Base-by-base conservation (phyloP, 345 rosid species). In the Iberis pinnata region DNA sequence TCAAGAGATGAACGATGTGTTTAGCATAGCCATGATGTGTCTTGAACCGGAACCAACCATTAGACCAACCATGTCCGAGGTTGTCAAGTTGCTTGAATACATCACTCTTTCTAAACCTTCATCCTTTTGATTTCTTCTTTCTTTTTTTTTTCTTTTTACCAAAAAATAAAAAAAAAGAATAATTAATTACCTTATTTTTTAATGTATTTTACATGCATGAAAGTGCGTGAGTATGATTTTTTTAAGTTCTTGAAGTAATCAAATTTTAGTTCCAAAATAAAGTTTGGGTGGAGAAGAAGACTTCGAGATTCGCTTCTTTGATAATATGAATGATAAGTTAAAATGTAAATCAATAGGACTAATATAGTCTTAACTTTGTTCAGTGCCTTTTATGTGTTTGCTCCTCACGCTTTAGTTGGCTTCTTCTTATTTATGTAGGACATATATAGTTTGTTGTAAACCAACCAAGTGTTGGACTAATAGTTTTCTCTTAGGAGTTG, bases 41-140 rank as follows among this genome's bases (percentile, higher is more conserved):
- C 95, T 87, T 9, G 89, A 90, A 69, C 71, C 87, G 9, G 96
- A 90, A 29, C 86, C 92, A n/a, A 50, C 77, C 7, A 47, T 53
- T 58, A 82, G 98, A 62, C 96, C 96, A 43, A 74, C 87, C 18
- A 87, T 87, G 95, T 66, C 75, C 55, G 89, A 90, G 68, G 79
- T 87, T 55, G 92, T 90, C 49, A 82, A 84, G 76, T 74, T 82
- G 81, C 87, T 87, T 36, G 88, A 82, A 80, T 73, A 65, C 55
- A 73, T 72, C 14, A 64, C 37, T 44, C 32, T 69, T 25, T 63
- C 73, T 8, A 64, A 73, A 47, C 36, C 49, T 56, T 56, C 51
- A 25, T 56, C 51, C 2, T 49, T 42, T 27, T 64, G 51, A 65
- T 49, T 22, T 49, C 18, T 27, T 12, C 6, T 19, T 43, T 9